phyloP scores from a whole-genome alignment of 108 stramenopile species.

The Chaetoceros tenuissimus region DNA sequence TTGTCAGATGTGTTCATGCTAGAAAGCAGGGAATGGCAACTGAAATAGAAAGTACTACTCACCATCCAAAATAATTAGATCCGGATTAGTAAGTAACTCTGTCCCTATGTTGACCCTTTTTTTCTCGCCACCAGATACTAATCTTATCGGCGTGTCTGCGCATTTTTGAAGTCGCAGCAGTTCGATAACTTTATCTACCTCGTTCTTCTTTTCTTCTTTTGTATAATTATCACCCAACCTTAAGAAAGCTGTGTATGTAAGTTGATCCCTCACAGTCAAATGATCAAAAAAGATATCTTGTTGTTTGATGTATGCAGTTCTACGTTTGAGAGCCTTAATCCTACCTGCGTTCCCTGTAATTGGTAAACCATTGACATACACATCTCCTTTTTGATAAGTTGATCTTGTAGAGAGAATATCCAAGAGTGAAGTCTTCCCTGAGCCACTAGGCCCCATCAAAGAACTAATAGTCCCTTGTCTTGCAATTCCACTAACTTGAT shows the following conservation, averaged over 20 bases:
- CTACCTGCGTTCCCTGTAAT: slow-evolving; percentile 13
- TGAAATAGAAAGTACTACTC: too few species aligned
- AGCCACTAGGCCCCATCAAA: slow-evolving; percentile 69
- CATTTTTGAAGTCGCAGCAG: slow-evolving; percentile 47
- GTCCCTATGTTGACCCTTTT: slow-evolving; percentile 77
- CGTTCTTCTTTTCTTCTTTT: slow-evolving; percentile 31
- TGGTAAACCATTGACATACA: slow-evolving; percentile 40
- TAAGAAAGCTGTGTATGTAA: slow-evolving; percentile 59
- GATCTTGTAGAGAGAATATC: slow-evolving; percentile 53
- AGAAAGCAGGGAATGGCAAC: too few species aligned
- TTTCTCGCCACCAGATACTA: slow-evolving; percentile 74
- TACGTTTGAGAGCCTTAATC: slow-evolving; percentile 46
- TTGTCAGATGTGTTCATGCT: too few species aligned
- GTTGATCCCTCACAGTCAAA: slow-evolving; percentile 67
- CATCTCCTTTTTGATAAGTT: slow-evolving; percentile 32
- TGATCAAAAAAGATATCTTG: slow-evolving; percentile 64
- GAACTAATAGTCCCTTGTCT: slow-evolving; percentile 55
- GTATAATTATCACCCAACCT: slow-evolving; percentile 18
- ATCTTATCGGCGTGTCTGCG: slow-evolving; percentile 42
- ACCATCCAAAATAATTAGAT: slow-evolving; percentile 58
- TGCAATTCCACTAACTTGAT: slow-evolving; percentile 51
- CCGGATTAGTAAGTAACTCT: slow-evolving; percentile 63
- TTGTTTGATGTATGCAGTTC: slow-evolving; percentile 75
- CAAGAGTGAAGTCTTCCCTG: slow-evolving; percentile 55
- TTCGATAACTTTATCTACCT: slow-evolving; percentile 43